Base-by-base conservation (phyloP, 768 basidiomycete species). In the Boletus edulis region DNA sequence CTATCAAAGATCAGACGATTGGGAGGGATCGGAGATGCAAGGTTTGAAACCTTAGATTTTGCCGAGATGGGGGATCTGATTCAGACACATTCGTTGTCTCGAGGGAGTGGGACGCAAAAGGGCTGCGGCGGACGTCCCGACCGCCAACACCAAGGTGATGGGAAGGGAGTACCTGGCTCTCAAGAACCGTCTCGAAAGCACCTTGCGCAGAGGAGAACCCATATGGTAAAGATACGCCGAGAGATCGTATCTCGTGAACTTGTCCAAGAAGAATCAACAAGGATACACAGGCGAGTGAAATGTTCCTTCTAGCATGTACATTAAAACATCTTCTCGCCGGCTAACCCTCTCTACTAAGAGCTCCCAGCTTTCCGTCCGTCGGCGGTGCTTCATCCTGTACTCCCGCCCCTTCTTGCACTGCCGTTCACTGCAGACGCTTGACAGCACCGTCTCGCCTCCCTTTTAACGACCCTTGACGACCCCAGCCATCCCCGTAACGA, bases 181-280 rank as follows among this genome's bases (percentile, higher is more conserved):
- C 52, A 2, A 46, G 51, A 51, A 56, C 41, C 59, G 48, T 54
- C 51, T 57, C 51, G 52, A 54, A 49, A 58, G 65, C 66, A 64
- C 58, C 44, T 53, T 41, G 24, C 56, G 43, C 62, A 62, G 70
- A 70, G 69, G 48, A 54, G 18, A 43, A 45, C 69, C 43, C 46
- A 58, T 72, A 62, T 69, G 64, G 69, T 51, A 72, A 65, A 49
- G 56, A 51, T 60, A 68, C 66, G 54, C 70, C 70, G 68, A 62
- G 11, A 56, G 56, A 65, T 61, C 58, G 60, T 59, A 46, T 51
- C 49, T 24, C 52, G 62, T 53, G 45, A 56, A 56, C 55, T 53
- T 10, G 58, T 44, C 48, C 46, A 54, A 60, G 59, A 55, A 62
- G 52, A 53, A 41, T 67, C 67, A 69, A 69, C 67, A 69, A 63